Conservation (phyloP, 2,329 filamentous ascomycete species). For the Taxawa tesnikishii region DNA sequence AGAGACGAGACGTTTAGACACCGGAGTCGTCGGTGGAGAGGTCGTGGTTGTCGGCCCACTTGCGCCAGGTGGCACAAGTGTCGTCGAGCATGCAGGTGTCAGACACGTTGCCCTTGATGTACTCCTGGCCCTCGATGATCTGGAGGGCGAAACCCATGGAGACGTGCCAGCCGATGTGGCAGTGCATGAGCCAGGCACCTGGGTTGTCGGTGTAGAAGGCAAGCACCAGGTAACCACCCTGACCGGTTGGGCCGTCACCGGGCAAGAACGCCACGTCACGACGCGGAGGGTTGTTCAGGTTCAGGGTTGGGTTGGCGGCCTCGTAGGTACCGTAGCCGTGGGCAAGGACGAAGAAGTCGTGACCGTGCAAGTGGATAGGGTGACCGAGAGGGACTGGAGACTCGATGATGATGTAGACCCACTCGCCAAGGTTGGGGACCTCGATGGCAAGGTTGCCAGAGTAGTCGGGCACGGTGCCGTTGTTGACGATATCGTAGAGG, state of each 20-base stretch:
- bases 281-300: slow-evolving; percentile 18
- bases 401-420: slow-evolving; percentile 34
- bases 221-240: slow-evolving; percentile 18
- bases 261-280: slow-evolving; percentile 21
- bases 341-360: slow-evolving; percentile 32
- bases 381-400: slow-evolving; percentile 24
- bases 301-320: slow-evolving; percentile 14
- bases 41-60: slow-evolving; percentile 10
- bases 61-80: slow-evolving; percentile 12
- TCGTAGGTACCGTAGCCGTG: slow-evolving; percentile 24
- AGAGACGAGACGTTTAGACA: slow-evolving; percentile 8
- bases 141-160: slow-evolving; percentile 18
- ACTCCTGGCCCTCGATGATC: slow-evolving; percentile 12
- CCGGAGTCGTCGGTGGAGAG: slow-evolving; percentile 10
- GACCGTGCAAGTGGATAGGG: slow-evolving; percentile 38
- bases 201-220: slow-evolving; percentile 22
- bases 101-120: slow-evolving; percentile 6
- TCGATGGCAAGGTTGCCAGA: slow-evolving; percentile 22
- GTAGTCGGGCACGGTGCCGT: slow-evolving; percentile 19
- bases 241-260: slow-evolving; percentile 8
- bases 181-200: slow-evolving; percentile 17
- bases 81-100: slow-evolving; percentile 11
- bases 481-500: slow-evolving; percentile 20
- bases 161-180: slow-evolving; percentile 19
- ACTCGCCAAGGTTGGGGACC: slow-evolving; percentile 19